Evolutionary conservation across 1,284 basidiomycete species (phyloP).

Genomic region (Leccinum solheimii): DNA sequence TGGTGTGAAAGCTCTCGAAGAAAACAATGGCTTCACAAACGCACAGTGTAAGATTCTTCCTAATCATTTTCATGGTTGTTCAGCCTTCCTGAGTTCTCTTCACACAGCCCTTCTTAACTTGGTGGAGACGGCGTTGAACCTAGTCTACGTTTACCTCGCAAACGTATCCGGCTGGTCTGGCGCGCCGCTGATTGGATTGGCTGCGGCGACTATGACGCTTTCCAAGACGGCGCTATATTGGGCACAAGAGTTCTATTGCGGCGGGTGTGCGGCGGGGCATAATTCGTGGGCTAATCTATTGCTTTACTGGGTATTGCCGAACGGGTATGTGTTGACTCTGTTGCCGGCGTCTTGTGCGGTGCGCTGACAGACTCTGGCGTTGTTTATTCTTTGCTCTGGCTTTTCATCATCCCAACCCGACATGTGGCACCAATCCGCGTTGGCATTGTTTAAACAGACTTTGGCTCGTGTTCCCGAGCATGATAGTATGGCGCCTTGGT

Average conservation of each 20-base stretch:
- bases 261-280: constrained; percentile 73
- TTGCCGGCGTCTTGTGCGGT: background rate
- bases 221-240: constrained; percentile 86
- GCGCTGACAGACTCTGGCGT: background rate
- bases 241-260: constrained; percentile 74
- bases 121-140: constrained; percentile 75
- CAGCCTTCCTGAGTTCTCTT: background rate
- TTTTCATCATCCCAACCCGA: background rate
- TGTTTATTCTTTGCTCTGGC: background rate
- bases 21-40: constrained; percentile 79
- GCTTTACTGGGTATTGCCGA: constrained; percentile 74
- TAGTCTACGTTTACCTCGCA: constrained; percentile 74
- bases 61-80: background rate
- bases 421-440: background rate
- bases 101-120: constrained; percentile 73
- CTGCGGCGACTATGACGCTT: constrained; percentile 72
- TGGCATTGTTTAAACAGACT: constrained; percentile 41
- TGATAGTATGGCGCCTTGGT: constrained; percentile 57
- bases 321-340: constrained; percentile 55
- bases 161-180: constrained; percentile 58
- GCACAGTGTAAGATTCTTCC: constrained; percentile 67
- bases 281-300: constrained; percentile 58
- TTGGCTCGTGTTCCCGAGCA: constrained; percentile 69
- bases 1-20: constrained; percentile 61
- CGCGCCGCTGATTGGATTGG: constrained; percentile 77